Evolutionary conservation across 306 rosid genomes (phyloP).

Genomic region (Hippophae gyantsensis): DNA sequence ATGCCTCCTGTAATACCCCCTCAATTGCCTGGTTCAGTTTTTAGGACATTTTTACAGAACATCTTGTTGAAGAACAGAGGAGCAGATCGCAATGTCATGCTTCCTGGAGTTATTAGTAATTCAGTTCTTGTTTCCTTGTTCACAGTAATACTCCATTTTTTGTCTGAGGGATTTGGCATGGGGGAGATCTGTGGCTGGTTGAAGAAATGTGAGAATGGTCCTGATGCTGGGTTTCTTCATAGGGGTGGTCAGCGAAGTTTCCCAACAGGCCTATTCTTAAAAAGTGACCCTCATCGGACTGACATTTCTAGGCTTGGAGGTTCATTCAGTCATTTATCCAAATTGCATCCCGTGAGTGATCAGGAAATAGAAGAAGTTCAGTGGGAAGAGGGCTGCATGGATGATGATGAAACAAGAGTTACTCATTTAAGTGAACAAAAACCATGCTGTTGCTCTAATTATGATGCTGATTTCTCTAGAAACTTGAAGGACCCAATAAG

Average conservation of each 20-base stretch:
- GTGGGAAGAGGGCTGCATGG: conserved; percentile 98
- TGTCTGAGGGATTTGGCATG: conserved; percentile 89
- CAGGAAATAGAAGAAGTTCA: conserved; percentile 58
- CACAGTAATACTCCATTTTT: conserved; percentile 80
- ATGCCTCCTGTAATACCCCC: conserved; percentile 76
- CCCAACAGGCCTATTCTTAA: conserved; percentile 61
- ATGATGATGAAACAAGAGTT: conserved; percentile 61
- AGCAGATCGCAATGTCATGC: conserved; percentile 67
- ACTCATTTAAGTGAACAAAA: conserved; percentile 73
- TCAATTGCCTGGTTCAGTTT: conserved; percentile 87
- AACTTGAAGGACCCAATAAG: conserved; percentile 56
- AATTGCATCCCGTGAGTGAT: conserved; percentile 45
- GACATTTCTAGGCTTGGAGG: conserved; percentile 94
- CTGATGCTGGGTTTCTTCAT: conserved; percentile 86
- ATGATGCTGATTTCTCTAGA: conserved; percentile 61
- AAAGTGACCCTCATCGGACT: conserved; percentile 52
- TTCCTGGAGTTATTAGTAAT: conserved; percentile 82
- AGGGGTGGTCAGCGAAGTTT: conserved; percentile 85
- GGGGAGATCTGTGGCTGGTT: conserved; percentile 70
- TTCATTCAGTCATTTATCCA: conserved; percentile 65
- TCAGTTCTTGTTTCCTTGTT: conserved; percentile 82
- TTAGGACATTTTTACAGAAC: conserved; percentile 70
- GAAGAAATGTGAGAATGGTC: conserved; percentile 50
- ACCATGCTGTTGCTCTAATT: conserved; percentile 91
- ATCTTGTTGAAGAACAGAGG: conserved; percentile 81